Conservation (phyloP, 2,329 filamentous ascomycete genomes). For the Trichoderma polysporum region DNA sequence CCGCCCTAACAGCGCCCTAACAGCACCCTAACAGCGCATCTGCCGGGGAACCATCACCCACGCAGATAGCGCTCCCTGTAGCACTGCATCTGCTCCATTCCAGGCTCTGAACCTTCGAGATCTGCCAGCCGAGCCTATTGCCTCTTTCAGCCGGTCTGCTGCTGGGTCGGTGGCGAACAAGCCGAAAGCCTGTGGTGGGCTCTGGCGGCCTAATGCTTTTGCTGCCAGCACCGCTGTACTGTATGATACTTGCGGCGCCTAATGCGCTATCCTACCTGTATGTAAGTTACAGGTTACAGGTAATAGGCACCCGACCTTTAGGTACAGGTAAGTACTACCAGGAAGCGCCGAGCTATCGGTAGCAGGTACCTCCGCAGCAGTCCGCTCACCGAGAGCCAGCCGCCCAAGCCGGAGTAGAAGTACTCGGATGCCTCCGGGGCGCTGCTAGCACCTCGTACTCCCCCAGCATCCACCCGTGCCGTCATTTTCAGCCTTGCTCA, state of each 20-base stretch:
- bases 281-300: no score
- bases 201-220: neutral
- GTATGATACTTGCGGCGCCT: no score
- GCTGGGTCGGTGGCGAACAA: no score
- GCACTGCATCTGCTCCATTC: no score
- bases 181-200: neutral
- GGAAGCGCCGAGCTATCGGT: neutral
- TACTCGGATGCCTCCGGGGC: neutral
- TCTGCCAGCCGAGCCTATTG: no score
- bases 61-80: neutral
- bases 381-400: neutral
- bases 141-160: no score
- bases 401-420: neutral
- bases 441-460: neutral
- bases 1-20: no score
- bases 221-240: no score
- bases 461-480: constrained; percentile 1
- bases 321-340: no score
- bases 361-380: neutral
- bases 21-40: neutral
- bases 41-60: neutral
- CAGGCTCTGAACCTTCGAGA: no score
- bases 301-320: no score
- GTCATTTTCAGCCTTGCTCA: constrained; percentile 18
- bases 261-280: neutral